These are phyloP conservation scores for Schizosaccharomyces octosporus DNA, from an alignment of 805 yeast genomes.

Conservation along the genomic window DNA sequence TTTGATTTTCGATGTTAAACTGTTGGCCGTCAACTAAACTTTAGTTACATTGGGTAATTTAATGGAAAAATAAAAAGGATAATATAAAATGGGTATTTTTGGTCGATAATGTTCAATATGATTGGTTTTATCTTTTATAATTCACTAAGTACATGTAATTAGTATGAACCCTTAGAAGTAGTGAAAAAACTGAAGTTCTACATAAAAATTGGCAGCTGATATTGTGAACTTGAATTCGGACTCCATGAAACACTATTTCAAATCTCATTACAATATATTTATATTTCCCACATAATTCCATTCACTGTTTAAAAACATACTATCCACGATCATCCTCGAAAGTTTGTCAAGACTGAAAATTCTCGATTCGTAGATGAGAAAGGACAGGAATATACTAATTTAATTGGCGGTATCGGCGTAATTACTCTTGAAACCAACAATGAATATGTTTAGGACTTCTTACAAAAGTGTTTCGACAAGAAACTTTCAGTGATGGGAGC, in stretches of 20 bases:
- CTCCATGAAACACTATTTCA: too few relatives aligned
- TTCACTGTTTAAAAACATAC: not conserved
- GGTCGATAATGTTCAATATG: not conserved
- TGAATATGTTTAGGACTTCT: conserved; percentile 2
- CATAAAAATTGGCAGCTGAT: too few relatives aligned
- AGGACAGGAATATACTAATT: conserved; percentile 5
- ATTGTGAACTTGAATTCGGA: too few relatives aligned
- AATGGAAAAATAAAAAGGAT: not conserved
- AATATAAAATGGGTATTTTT: not conserved
- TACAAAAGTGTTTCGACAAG: not conserved
- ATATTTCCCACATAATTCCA: too few relatives aligned
- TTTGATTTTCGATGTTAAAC: conserved; percentile 84
- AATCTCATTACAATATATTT: too few relatives aligned
- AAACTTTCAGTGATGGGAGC: not conserved
- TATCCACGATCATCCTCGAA: conserved; percentile 5
- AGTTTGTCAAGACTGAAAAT: conserved; percentile 5
- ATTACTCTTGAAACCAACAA: conserved; percentile 4
- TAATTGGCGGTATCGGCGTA: conserved; percentile 4
- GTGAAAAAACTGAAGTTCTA: too few relatives aligned
- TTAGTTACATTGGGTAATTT: not conserved
- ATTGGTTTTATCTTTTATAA: too few relatives aligned
- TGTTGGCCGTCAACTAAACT: conserved; percentile 57
- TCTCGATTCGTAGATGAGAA: conserved; percentile 5
- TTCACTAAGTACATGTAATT: too few relatives aligned
- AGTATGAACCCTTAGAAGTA: too few relatives aligned